These are phyloP conservation scores for Pseudogymnoascus sp. DNA, from an alignment of 2,329 filamentous ascomycete genomes.

Conservation along the genomic window DNA sequence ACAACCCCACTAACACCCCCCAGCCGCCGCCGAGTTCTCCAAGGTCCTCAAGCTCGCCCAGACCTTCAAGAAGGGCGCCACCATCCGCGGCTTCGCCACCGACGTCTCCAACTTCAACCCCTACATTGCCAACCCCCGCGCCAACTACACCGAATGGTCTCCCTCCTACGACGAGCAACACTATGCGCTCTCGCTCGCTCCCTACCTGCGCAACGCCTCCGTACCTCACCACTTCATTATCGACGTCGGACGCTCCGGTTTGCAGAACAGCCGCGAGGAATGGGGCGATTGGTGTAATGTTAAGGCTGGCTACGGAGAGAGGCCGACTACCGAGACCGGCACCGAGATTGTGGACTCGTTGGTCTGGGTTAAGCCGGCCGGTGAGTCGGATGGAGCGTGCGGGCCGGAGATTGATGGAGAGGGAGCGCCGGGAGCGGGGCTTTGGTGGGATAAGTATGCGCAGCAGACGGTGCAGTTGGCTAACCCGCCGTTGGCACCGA, in stretches of 20 bases:
- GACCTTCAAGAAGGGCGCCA: slow-evolving; percentile 12
- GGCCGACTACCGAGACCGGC: slow-evolving; percentile 28
- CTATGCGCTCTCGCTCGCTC: slow-evolving; percentile 33
- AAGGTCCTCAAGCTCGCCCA: slow-evolving; percentile 31
- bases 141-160: slow-evolving; percentile 34
- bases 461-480: slow-evolving; percentile 35
- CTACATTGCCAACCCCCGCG: slow-evolving; percentile 31
- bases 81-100: slow-evolving; percentile 34
- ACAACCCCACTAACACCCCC: neutral
- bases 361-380: slow-evolving; percentile 39
- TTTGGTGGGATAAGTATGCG: slow-evolving; percentile 36
- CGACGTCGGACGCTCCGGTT: slow-evolving; percentile 35
- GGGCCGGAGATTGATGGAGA: slow-evolving; percentile 23
- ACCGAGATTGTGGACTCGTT: slow-evolving; percentile 34
- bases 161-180: slow-evolving; percentile 34
- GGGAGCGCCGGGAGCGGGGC: slow-evolving; percentile 32
- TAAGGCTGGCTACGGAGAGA: slow-evolving; percentile 32
- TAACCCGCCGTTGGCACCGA: slow-evolving; percentile 19
- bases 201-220: slow-evolving; percentile 31
- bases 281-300: slow-evolving; percentile 41
- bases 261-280: slow-evolving; percentile 29
- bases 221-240: slow-evolving; percentile 38
- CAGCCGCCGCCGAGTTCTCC: slow-evolving; percentile 33
- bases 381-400: slow-evolving; percentile 36
- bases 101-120: slow-evolving; percentile 39